Evolutionary conservation across 768 basidiomycete genomes (phyloP), one percentile per base, ranked within the genome.

Genomic region (Boletus rubescentipes): DNA sequence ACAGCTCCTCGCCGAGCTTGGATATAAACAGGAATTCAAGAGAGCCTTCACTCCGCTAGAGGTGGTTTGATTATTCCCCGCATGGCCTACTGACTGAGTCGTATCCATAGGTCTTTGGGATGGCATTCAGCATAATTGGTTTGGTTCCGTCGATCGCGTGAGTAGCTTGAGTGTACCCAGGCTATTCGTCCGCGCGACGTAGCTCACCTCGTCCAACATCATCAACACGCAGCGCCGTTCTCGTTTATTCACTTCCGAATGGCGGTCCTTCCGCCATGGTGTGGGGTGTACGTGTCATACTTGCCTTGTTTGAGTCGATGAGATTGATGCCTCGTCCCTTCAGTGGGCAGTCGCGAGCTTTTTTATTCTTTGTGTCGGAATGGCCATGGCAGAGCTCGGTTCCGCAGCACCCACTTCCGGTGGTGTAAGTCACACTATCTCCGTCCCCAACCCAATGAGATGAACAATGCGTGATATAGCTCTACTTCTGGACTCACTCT

Each of bases 121-220:
- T 88, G 34, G 80, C 83, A 0, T 89, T 89, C 65, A 85, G 83
- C 2, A 83, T 89, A 55, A 85, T 89, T 48, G 87, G 87, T 0
- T 65, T 89, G 12, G 78, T 86, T 9, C 86, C 80, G 12, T 81
- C 86, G 0, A 85, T 87, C 31, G 81, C 85, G 68, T 82, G 54
- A 26, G 79, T 72, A 4, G 35, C 76, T 77, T 4, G 6, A 39
- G 21, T 11, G 7, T 20, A 34, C 20, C 4, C 21, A 4, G 39
- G 20, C 8, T 44, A 4, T 38, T 46, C n/a, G 8, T 34, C 12
- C 26, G 1, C 4, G 16, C 7, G 0, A 41, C 16, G 3, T 10
- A 3, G 4, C 42, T 51, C 11, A 55, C 34, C 38, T 39, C 15
- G n/a, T 23, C 23, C 15, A 6, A 36, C 16, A 18, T 2, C 16